A percentile compares a stretch with the other conserved stretches of the same genome.
Conservation (phyloP, 192 early-diverging fungal species). For the Helicostylum pulchrum region DNA sequence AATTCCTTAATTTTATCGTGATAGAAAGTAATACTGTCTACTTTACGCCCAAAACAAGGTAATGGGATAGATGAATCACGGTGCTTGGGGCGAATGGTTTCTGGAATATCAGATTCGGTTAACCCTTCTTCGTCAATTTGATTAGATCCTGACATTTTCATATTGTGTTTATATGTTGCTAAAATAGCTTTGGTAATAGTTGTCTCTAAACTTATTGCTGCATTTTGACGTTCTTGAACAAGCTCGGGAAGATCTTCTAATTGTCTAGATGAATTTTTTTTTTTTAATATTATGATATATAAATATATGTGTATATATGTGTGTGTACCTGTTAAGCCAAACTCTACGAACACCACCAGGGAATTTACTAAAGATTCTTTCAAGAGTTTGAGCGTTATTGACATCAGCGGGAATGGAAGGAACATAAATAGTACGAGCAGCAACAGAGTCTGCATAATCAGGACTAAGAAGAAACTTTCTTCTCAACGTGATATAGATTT, state of each 20-base stretch:
- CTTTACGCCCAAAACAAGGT: slow-evolving; percentile 58
- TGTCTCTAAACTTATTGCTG: slow-evolving; percentile 49
- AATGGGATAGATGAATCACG: slow-evolving; percentile 38
- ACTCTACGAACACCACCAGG: slow-evolving; percentile 67
- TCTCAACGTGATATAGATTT: slow-evolving; percentile 57
- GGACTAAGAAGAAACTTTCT: slow-evolving; percentile 58
- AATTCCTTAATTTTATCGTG: slow-evolving; percentile 37
- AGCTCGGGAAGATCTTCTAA: slow-evolving; percentile 45
- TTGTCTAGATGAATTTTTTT: slow-evolving; percentile 30
- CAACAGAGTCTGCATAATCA: slow-evolving; percentile 42
- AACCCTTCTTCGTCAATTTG: slow-evolving; percentile 16
- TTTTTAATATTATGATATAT: background rate
- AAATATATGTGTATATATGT: background rate
- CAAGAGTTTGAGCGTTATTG: slow-evolving; percentile 45
- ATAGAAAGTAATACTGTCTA: slow-evolving; percentile 58
- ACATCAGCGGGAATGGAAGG: slow-evolving; percentile 66
- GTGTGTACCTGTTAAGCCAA: slow-evolving; percentile 45
- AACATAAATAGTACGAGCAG: slow-evolving; percentile 66
- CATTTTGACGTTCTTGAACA: slow-evolving; percentile 48
- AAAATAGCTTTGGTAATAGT: slow-evolving; percentile 48
- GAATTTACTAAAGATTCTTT: slow-evolving; percentile 54
- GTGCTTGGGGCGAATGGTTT: slow-evolving; percentile 51
- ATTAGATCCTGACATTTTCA: slow-evolving; percentile 18
- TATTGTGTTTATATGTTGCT: slow-evolving; percentile 35
- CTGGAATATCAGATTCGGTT: slow-evolving; percentile 27